Conservation (phyloP, 805 yeast species). For the Hanseniaspora pseudoguilliermondii region DNA sequence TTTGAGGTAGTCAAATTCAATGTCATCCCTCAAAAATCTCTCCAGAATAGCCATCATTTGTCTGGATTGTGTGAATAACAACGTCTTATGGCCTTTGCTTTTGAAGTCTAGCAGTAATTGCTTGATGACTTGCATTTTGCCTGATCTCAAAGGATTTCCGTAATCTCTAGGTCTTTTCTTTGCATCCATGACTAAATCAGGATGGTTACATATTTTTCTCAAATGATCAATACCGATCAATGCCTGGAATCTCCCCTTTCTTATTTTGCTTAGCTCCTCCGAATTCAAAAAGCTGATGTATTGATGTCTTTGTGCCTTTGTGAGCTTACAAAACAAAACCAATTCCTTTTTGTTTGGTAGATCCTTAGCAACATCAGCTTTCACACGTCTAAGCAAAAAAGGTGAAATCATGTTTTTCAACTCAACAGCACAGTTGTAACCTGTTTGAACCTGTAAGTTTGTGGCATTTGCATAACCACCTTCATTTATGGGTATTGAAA, state of each 20-base stretch:
- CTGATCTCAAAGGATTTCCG: constrained; percentile 55
- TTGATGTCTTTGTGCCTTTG: constrained; percentile 58
- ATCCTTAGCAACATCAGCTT: constrained; percentile 89
- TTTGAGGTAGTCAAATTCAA: constrained; percentile 44
- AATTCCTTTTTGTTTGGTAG: constrained; percentile 86
- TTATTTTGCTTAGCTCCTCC: constrained; percentile 58
- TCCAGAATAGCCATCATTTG: constrained; percentile 89
- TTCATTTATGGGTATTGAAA: constrained; percentile 79
- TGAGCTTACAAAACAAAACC: constrained; percentile 82
- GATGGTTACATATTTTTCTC: constrained; percentile 91
- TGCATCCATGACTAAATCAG: constrained; percentile 47
- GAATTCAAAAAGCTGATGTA: constrained; percentile 66
- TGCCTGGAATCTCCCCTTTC: constrained; percentile 66
- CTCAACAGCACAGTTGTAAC: constrained; percentile 89
- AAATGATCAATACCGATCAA: constrained; percentile 80
- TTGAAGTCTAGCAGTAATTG: constrained; percentile 67
- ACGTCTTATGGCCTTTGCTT: constrained; percentile 59
- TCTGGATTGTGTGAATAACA: constrained; percentile 82
- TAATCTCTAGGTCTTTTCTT: constrained; percentile 28
- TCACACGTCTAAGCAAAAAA: constrained; percentile 71
- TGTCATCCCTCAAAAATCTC: constrained; percentile 39
- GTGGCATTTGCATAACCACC: constrained; percentile 99
- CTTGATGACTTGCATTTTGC: constrained; percentile 81
- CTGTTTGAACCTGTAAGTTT: constrained; percentile 89
- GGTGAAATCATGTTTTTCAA: constrained; percentile 82